phyloP scores from a whole-genome alignment of 495 filamentous ascomycete species.

The Aspergillus bridgeri region DNA sequence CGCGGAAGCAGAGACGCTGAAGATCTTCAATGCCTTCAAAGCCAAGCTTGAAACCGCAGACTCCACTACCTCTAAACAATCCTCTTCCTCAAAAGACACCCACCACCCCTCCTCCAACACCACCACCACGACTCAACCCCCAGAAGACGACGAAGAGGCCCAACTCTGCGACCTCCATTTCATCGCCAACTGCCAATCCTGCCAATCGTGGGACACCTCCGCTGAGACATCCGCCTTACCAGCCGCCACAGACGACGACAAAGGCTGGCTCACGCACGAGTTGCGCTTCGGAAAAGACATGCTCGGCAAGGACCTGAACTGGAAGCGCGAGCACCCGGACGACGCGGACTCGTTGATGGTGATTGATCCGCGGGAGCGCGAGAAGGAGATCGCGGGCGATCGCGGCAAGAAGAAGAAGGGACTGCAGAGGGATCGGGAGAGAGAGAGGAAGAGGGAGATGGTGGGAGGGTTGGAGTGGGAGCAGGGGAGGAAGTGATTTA shows the following conservation, averaged over 20 bases:
- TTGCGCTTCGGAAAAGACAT: conserved; percentile 86
- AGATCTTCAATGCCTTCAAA: conserved; percentile 72
- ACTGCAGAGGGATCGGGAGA: conserved; percentile 43
- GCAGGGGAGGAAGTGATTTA: neutral
- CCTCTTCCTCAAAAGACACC: neutral
- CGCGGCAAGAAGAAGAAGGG: conserved; percentile 39
- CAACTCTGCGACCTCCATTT: conserved; percentile 86
- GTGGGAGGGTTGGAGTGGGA: neutral
- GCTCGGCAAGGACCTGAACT: conserved; percentile 85
- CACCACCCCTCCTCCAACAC: conserved; percentile 8
- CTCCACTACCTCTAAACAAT: conserved; percentile 24
- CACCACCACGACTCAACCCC: conserved; percentile 14
- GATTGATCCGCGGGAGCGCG: conserved; percentile 88
- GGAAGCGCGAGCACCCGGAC: conserved; percentile 82
- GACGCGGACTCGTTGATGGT: conserved; percentile 88
- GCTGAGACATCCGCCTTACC: conserved; percentile 27
- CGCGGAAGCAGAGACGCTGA: conserved; percentile 61
- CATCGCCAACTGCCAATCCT: conserved; percentile 89
- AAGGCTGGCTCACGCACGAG: conserved; percentile 64
- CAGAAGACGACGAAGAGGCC: conserved; percentile 62
- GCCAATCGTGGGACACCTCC: conserved; percentile 62
- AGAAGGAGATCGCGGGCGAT: conserved; percentile 55
- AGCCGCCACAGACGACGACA: conserved; percentile 59
- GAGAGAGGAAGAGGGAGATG: conserved; percentile 22
- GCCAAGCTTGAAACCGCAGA: conserved; percentile 67